phyloP scores from a whole-genome alignment of 345 rosid genomes.

The Sisymbrium altissimum region DNA sequence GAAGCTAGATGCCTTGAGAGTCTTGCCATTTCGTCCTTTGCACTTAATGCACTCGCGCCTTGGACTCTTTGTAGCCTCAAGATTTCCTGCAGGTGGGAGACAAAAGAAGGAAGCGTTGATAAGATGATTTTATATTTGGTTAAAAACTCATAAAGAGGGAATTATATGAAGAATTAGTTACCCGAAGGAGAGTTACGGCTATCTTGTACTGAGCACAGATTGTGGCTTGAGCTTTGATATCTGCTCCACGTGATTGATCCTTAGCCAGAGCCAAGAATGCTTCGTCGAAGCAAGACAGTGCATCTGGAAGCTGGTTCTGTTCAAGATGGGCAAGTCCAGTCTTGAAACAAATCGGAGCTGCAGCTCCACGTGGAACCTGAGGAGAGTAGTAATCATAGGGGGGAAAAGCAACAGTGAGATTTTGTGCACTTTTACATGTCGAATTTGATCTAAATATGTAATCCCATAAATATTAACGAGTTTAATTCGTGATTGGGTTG shows the following conservation, averaged over 20 bases:
- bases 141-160: neutral
- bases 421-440: neutral
- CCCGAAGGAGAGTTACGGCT: conserved; percentile 91
- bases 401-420: conserved; percentile 8
- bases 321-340: conserved; percentile 95
- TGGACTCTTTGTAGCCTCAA: conserved; percentile 78
- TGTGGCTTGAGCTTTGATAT: conserved; percentile 94
- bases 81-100: conserved; percentile 63
- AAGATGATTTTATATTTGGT: neutral
- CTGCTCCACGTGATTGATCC: conserved; percentile 95
- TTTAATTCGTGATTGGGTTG: neutral
- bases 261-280: conserved; percentile 96
- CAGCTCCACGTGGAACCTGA: conserved; percentile 95
- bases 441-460: neutral
- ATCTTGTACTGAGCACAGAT: conserved; percentile 97
- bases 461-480: neutral
- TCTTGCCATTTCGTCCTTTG: conserved; percentile 98
- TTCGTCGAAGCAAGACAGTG: conserved; percentile 92
- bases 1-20: conserved; percentile 89
- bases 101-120: neutral
- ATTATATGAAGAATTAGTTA: conserved; percentile 18
- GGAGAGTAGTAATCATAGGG: neutral
- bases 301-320: conserved; percentile 97
- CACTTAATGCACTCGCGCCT: conserved; percentile 87
- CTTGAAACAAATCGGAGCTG: conserved; percentile 90